These are phyloP conservation scores for Nothophoma quercina DNA, from an alignment of 2,329 filamentous ascomycete species.

Conservation along the genomic window DNA sequence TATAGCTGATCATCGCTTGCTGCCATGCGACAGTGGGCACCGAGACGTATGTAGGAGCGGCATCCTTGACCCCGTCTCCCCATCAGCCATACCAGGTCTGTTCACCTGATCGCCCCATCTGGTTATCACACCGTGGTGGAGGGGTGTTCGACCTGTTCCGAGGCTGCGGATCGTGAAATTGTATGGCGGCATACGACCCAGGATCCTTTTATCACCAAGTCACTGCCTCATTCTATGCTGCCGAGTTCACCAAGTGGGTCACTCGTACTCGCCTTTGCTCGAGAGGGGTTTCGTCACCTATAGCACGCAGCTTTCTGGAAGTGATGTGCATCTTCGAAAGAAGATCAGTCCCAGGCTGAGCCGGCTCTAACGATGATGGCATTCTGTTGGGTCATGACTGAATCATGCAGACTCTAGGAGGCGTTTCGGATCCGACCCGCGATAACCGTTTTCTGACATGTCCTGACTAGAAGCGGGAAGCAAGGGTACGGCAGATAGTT, in stretches of 20 bases:
- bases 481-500: conserved; percentile 1
- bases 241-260: conserved; percentile 8
- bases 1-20: conserved; percentile 10
- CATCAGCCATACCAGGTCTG: neutral
- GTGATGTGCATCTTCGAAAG: neutral
- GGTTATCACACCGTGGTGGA: conserved; percentile 1
- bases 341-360: neutral
- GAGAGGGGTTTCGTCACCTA: neutral
- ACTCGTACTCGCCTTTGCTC: neutral
- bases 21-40: conserved; percentile 9
- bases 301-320: neutral
- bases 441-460: conserved; percentile 13
- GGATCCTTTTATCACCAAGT: conserved; percentile 5
- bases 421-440: neutral
- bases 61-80: neutral
- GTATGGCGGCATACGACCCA: neutral
- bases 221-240: neutral
- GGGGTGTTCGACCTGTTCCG: neutral
- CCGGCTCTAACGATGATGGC: neutral
- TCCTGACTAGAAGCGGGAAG: neutral
- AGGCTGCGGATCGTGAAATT: neutral
- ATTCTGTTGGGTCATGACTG: conserved; percentile 4
- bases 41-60: neutral
- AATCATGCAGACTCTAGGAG: neutral
- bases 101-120: neutral